Base-by-base conservation (phyloP, 179 eudicot genomes). In the Camellia oleifera region DNA sequence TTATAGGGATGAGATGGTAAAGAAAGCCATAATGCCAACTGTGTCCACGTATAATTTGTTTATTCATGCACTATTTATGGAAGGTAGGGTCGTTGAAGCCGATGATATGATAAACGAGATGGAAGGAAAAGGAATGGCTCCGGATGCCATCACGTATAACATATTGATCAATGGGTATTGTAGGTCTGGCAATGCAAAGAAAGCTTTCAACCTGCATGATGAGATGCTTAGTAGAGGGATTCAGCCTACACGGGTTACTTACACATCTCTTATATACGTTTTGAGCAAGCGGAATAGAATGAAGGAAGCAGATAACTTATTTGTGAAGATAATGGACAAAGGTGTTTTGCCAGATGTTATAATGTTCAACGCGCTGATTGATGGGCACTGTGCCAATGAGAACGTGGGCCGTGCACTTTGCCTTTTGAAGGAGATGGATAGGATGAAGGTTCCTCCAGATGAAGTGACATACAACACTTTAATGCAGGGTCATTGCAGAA, bases 381-480 rank as follows among this genome's bases (percentile, higher is more conserved):
- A 88, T 75, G 97, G 91, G 20, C 89, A 89, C 77, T 93, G 94
- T 86, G 89, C 83, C 15, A 81, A 87, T 77, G 84, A 83, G 45
- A 88, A 92, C 64, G 69, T 88, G 50, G 88, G 84, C 50, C 84
- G 78, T 52, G 96, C 90, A 54, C 82, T 84, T 77, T 81, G 77
- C 10, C 79, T 88, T 77, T 77, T 92, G 85, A 83, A 81, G 69
- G 91, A 90, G 82, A 93, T 93, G 94, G 87, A 86, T 45, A 84
- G 40, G 73, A 69, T 85, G 83, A 88, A 82, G 67, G 75, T 93
- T 79, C 20, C 69, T 57, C 89, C 96, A 53, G 93, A 93, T 85
- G 93, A 92, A 81, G 91, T 93, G 66, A 93, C 97, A 0, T 93
- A 88, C 86, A 93, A 93, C 82, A 89, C 89, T 2, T 67, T 93